Conservation (phyloP, 1,139 yeast genomes). For the Hansenula lynferdii region DNA sequence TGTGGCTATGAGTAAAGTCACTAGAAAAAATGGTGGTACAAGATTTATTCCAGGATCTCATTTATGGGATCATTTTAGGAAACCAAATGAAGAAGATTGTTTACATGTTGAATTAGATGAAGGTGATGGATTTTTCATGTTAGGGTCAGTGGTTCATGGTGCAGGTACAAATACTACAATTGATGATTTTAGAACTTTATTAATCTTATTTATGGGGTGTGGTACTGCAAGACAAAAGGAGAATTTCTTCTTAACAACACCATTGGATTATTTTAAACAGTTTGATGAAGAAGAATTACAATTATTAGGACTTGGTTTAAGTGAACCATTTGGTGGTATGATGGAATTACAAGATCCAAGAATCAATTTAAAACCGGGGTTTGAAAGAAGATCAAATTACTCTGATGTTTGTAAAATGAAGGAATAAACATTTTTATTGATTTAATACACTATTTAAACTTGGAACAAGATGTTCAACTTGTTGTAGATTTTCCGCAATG, state of each 20-base stretch:
- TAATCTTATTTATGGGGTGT: constrained; percentile 25
- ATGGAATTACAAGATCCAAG: constrained; percentile 18
- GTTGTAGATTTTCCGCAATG: not conserved
- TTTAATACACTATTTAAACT: not conserved
- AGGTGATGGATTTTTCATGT: constrained; percentile 28
- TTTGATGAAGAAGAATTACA: constrained; percentile 13
- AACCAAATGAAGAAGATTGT: constrained; percentile 22
- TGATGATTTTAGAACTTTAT: constrained; percentile 21
- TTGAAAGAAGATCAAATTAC: constrained; percentile 2
- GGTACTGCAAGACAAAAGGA: constrained; percentile 27
- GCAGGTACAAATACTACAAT: constrained; percentile 25
- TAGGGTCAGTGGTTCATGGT: constrained; percentile 26
- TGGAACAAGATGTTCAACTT: constrained; percentile 6
- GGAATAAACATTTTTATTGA: no score
- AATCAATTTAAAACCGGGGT: constrained; percentile 11
- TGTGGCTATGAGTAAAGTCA: constrained; percentile 20
- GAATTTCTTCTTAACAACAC: constrained; percentile 19
- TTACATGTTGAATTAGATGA: constrained; percentile 24
- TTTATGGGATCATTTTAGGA: constrained; percentile 25
- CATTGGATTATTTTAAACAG: constrained; percentile 19
- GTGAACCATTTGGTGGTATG: constrained; percentile 21
- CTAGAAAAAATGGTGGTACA: constrained; percentile 25
- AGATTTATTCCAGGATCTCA: constrained; percentile 26
- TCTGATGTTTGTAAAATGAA: constrained; percentile 4
- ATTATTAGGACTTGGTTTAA: constrained; percentile 14